A percentile compares a stretch with the other conserved stretches of the same genome.
phyloP scores from a whole-genome alignment of 805 yeast genomes.

The Millerozyma miso region DNA sequence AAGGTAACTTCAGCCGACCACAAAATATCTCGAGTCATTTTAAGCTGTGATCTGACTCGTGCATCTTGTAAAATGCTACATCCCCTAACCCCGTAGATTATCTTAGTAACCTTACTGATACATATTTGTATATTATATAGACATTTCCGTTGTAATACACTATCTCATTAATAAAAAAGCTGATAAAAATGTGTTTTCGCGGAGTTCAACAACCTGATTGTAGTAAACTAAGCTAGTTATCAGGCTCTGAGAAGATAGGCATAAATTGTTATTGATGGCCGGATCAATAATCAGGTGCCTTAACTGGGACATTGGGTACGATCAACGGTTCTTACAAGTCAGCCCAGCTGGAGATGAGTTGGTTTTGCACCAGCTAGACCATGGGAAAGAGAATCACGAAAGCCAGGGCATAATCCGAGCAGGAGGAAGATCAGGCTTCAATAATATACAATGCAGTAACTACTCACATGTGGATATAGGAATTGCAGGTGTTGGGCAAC shows the following conservation, averaged over 20 bases:
- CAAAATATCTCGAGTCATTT: too few relatives aligned
- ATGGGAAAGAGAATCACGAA: slow-evolving; percentile 44
- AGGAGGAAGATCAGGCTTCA: slow-evolving; percentile 59
- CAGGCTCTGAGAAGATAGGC: too few relatives aligned
- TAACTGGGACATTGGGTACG: slow-evolving; percentile 55
- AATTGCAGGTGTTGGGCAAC: slow-evolving; percentile 67
- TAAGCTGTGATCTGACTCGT: too few relatives aligned
- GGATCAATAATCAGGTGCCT: slow-evolving; percentile 57
- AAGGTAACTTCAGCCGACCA: too few relatives aligned
- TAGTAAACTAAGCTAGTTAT: background rate
- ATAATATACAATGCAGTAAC: slow-evolving; percentile 61
- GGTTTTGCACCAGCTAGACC: slow-evolving; percentile 53
- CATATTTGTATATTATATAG: background rate
- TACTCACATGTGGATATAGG: slow-evolving; percentile 57
- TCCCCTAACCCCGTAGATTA: too few relatives aligned
- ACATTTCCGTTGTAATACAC: background rate
- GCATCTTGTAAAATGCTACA: too few relatives aligned
- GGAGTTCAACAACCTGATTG: background rate
- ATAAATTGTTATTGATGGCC: slow-evolving; percentile 48
- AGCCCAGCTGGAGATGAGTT: slow-evolving; percentile 82
- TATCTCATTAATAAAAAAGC: background rate
- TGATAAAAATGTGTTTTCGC: background rate
- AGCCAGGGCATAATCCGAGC: slow-evolving; percentile 48
- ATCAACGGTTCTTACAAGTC: slow-evolving; percentile 60
- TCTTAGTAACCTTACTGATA: too few relatives aligned